These are phyloP conservation scores for Xerocomus amazonicus DNA, from an alignment of 1,284 basidiomycete genomes.

Conservation along the genomic window DNA sequence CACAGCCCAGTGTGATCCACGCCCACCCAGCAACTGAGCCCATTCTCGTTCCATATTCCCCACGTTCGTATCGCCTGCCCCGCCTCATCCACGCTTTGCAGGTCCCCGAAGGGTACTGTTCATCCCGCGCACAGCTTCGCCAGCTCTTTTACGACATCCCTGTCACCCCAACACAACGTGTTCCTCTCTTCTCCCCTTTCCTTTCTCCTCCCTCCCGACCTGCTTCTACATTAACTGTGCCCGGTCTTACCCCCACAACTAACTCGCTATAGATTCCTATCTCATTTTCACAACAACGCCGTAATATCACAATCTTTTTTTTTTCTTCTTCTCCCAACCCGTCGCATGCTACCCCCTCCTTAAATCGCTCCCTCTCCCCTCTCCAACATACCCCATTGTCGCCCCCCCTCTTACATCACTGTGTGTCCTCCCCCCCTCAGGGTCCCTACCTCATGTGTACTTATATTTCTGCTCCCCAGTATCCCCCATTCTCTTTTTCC, in stretches of 20 bases:
- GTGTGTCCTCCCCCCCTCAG: conserved; percentile 2
- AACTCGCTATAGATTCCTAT: no score
- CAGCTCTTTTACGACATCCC: conserved; percentile 25
- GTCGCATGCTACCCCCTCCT: conserved; percentile 4
- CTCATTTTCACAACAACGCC: no score
- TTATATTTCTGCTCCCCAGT: conserved; percentile 26
- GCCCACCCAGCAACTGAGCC: conserved; percentile 2
- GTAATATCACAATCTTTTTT: no score
- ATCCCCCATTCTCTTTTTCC: conserved; percentile 3
- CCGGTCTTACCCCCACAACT: no score
- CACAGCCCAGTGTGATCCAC: conserved; percentile 24
- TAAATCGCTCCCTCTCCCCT: conserved; percentile 9
- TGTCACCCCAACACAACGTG: conserved; percentile 23
- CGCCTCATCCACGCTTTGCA: no score
- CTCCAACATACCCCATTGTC: neutral
- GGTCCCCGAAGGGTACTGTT: no score
- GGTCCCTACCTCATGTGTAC: conserved; percentile 23
- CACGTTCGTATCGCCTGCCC: no score
- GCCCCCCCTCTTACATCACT: conserved; percentile 6
- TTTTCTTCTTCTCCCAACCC: conserved; percentile 6
- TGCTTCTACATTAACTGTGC: no score
- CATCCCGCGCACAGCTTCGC: conserved; percentile 20
- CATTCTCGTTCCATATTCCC: no score
- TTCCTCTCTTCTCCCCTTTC: conserved; percentile 7
- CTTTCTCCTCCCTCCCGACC: no score